Percentiles rank a stretch among this genome's conserved stretches.
Conservation (phyloP, 2,329 filamentous ascomycete genomes). For the Colletotrichum sojae region DNA sequence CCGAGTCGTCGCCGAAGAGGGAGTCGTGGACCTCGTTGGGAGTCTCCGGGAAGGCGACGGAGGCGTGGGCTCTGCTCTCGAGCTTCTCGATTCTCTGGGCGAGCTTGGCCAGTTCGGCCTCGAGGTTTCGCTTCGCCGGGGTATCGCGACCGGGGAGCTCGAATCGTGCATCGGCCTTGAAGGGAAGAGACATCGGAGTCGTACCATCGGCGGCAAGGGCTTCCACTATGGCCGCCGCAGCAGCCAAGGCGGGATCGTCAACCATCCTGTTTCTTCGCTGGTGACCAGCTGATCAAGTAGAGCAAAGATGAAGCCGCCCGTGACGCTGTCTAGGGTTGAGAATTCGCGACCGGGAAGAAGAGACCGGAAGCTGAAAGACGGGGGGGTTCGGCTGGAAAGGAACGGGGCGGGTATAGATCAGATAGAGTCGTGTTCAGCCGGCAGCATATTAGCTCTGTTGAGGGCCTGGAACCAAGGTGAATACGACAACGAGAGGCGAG, state of each 20-base stretch:
- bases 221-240: constrained; percentile 68
- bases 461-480: constrained; percentile 38
- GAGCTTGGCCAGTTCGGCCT: constrained; percentile 86
- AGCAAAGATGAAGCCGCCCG: constrained; percentile 4
- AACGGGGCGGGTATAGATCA: constrained; percentile 35
- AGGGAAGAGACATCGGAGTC: constrained; percentile 55
- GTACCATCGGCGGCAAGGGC: constrained; percentile 63
- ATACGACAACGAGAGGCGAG: constrained; percentile 19
- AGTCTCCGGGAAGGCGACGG: constrained; percentile 80
- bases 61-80: constrained; percentile 80
- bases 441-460: constrained; percentile 40
- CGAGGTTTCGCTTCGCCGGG: constrained; percentile 82
- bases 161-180: constrained; percentile 64
- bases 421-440: constrained; percentile 34
- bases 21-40: constrained; percentile 82
- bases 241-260: constrained; percentile 69
- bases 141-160: constrained; percentile 83
- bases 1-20: constrained; percentile 71
- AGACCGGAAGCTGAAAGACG: constrained; percentile 9
- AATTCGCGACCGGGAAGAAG: constrained; percentile 1
- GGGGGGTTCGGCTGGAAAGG: constrained; percentile 15
- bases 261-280: constrained; percentile 57
- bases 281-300: constrained; percentile 16
- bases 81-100: constrained; percentile 84
- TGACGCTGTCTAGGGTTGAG: constrained; percentile 9